phyloP scores from a whole-genome alignment of 306 rosid species.

The Dryas octopetala region DNA sequence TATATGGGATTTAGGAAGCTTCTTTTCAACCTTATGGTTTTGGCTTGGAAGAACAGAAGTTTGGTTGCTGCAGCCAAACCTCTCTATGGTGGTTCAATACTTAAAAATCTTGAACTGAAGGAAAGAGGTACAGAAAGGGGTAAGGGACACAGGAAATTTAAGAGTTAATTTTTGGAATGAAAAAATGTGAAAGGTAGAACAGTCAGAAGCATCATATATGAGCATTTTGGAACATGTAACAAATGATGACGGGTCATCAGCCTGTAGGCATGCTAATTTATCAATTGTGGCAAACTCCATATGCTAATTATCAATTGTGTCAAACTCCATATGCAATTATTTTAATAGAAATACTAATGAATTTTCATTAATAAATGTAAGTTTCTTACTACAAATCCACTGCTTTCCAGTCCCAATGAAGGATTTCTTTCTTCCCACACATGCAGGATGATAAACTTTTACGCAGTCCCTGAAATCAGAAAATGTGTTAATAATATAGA shows the following conservation, averaged over 20 bases:
- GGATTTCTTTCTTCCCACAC: constrained; percentile 38
- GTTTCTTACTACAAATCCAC: constrained; percentile 65
- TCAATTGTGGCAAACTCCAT: background rate
- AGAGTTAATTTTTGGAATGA: background rate
- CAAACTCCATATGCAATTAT: background rate
- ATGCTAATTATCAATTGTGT: background rate
- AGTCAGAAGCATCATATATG: background rate
- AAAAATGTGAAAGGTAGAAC: background rate
- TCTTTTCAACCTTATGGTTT: no score
- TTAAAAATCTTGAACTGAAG: background rate
- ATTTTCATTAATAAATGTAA: background rate
- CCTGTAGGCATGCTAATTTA: no score
- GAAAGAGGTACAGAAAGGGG: background rate
- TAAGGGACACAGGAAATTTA: background rate
- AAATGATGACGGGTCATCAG: background rate
- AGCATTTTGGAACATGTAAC: background rate
- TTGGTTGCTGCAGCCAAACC: no score
- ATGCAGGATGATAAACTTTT: constrained; percentile 61
- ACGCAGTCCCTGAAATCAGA: constrained; percentile 47
- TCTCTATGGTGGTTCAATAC: no score
- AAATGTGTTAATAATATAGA: background rate
- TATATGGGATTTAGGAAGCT: no score
- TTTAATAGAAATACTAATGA: background rate
- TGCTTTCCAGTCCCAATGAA: background rate
- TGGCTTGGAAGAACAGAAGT: no score